Evolutionary conservation across 345 rosid genomes (phyloP).

Genomic region (Pugionium cornutum): DNA sequence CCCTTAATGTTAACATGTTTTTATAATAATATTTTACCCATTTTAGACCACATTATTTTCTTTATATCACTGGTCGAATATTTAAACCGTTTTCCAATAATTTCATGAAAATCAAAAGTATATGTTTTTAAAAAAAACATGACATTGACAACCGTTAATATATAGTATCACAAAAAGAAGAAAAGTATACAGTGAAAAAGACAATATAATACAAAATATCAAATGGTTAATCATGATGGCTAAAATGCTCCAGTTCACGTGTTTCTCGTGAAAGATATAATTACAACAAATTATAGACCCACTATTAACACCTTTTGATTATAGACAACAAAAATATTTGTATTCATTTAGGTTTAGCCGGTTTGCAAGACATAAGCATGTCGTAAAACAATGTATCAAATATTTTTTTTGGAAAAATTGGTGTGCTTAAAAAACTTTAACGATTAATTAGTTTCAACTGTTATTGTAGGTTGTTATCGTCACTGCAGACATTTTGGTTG

Average conservation of each 20-base stretch:
- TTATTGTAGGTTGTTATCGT: too few relatives aligned
- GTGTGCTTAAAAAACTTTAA: too few relatives aligned
- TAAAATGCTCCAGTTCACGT: slow-evolving; percentile 37
- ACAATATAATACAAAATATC: slow-evolving; percentile 23
- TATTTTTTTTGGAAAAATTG: too few relatives aligned
- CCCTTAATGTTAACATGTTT: too few relatives aligned
- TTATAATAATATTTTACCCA: too few relatives aligned
- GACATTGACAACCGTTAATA: slow-evolving; percentile 18
- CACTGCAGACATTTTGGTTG: too few relatives aligned
- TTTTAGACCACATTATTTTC: too few relatives aligned
- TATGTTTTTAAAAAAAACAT: background rate
- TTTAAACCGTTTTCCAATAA: background rate
- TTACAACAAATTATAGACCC: slow-evolving; percentile 5
- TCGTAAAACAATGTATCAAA: slow-evolving; percentile 6
- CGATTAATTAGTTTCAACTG: too few relatives aligned
- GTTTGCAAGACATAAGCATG: slow-evolving; percentile 11
- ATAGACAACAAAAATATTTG: background rate
- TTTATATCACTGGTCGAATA: too few relatives aligned
- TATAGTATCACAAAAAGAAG: slow-evolving; percentile 16
- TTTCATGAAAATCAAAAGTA: slow-evolving; percentile 2
- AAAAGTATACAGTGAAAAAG: slow-evolving; percentile 29
- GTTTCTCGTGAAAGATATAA: slow-evolving; percentile 34
- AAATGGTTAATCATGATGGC: slow-evolving; percentile 35
- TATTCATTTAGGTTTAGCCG: background rate
- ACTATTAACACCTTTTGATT: slow-evolving; percentile 26